These are phyloP conservation scores for Funneliformis geosporum DNA, from an alignment of 192 early-diverging fungal genomes.

Conservation along the genomic window DNA sequence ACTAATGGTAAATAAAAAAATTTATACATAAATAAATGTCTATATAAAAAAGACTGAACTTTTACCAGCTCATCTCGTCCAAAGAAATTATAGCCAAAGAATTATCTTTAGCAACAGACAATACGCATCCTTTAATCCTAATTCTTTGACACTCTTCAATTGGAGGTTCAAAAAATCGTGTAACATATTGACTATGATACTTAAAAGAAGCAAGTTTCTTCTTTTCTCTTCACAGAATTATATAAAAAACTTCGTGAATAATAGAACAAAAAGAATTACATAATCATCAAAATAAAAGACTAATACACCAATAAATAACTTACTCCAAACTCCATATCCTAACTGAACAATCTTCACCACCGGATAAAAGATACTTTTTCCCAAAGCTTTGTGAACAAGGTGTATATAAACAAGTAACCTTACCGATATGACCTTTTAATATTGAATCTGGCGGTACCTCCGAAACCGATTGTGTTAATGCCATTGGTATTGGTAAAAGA, in stretches of 20 bases:
- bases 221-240: conserved; percentile 42
- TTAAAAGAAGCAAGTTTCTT: conserved; percentile 62
- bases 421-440: conserved; percentile 56
- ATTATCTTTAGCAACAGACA: conserved; percentile 70
- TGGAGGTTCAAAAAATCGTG: conserved; percentile 54
- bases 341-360: conserved; percentile 65
- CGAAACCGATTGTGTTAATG: conserved; percentile 38
- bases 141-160: conserved; percentile 49
- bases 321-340: conserved; percentile 79
- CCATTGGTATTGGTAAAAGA: conserved; percentile 50
- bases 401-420: conserved; percentile 62
- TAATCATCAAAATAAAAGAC: not conserved
- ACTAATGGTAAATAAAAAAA: not conserved
- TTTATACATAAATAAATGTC: not conserved
- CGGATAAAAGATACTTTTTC: conserved; percentile 61
- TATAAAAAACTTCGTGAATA: not conserved
- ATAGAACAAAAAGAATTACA: conserved; percentile 1
- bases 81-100: conserved; percentile 72
- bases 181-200: conserved; percentile 51
- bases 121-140: conserved; percentile 48
- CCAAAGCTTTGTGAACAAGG: conserved; percentile 46
- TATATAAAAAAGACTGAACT: conserved; percentile 1
- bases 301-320: conserved; percentile 21
- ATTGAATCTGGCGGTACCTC: not conserved
- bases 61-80: conserved; percentile 71